Evolutionary conservation across 768 basidiomycete genomes (phyloP).

Genomic region (Filobasidium wieringae): DNA sequence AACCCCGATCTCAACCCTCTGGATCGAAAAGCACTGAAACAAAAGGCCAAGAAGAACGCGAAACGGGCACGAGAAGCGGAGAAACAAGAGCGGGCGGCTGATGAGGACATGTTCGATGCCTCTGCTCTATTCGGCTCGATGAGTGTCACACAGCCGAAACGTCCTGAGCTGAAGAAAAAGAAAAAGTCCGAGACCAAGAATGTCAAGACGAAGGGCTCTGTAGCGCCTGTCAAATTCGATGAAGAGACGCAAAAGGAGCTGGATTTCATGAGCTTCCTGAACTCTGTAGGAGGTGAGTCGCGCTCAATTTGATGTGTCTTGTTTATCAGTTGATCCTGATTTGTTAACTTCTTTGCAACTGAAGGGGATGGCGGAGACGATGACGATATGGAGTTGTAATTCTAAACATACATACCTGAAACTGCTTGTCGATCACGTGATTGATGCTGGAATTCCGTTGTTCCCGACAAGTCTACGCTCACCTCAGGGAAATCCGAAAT

Average conservation of each 20-base stretch:
- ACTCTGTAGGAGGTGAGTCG: slow-evolving; percentile 29
- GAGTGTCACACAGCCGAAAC: slow-evolving; percentile 43
- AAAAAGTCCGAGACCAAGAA: slow-evolving; percentile 42
- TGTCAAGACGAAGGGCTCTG: slow-evolving; percentile 26
- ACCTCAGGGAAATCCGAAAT: background rate
- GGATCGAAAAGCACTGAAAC: slow-evolving; percentile 29
- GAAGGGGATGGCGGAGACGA: slow-evolving; percentile 14
- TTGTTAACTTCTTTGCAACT: slow-evolving; percentile 4
- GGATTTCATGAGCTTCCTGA: slow-evolving; percentile 32
- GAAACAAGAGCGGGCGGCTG: slow-evolving; percentile 21
- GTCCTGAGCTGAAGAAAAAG: slow-evolving; percentile 26
- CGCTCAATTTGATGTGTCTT: background rate
- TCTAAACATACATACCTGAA: background rate
- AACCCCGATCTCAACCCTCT: slow-evolving; percentile 21
- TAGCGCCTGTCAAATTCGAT: slow-evolving; percentile 22
- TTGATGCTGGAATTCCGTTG: too few relatives aligned
- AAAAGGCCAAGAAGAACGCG: slow-evolving; percentile 30
- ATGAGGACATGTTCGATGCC: slow-evolving; percentile 24
- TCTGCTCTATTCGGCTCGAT: slow-evolving; percentile 19
- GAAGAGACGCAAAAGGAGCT: slow-evolving; percentile 29
- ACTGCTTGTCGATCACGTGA: background rate
- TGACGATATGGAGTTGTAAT: slow-evolving; percentile 23
- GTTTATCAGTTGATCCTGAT: slow-evolving; percentile 3
- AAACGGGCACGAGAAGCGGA: slow-evolving; percentile 21
- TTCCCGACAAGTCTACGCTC: too few relatives aligned